A percentile compares a stretch with the other conserved stretches of the same genome.
Evolutionary conservation across 2,329 filamentous ascomycete genomes (phyloP).

Genomic region (Berkeleyomyces basicola): DNA sequence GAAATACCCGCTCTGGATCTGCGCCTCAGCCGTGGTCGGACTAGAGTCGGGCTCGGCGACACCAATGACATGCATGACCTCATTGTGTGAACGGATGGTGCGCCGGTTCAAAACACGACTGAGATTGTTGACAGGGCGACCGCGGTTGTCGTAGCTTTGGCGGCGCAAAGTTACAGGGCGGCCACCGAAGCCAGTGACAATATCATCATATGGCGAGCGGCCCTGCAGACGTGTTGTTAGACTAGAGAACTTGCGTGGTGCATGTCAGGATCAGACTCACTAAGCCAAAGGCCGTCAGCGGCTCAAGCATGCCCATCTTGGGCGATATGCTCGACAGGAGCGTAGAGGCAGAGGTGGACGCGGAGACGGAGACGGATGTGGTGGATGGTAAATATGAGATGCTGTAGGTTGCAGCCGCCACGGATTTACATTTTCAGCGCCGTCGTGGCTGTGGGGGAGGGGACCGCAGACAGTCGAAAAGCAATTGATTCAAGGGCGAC

Average conservation of each 20-base stretch:
- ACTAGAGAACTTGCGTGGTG: not conserved
- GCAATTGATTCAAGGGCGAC: too few relatives aligned
- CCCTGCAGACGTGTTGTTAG: conserved; percentile 25
- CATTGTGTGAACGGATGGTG: conserved; percentile 43
- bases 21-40: conserved; percentile 23
- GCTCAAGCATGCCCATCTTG: conserved; percentile 37
- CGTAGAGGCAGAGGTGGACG: not conserved
- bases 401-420: not conserved
- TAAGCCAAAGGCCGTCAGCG: conserved; percentile 39
- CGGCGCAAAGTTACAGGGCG: conserved; percentile 24
- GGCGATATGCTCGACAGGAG: not conserved
- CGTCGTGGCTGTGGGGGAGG: not conserved
- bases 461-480: not conserved
- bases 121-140: conserved; percentile 37
- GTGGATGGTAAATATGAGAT: not conserved
- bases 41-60: conserved; percentile 41
- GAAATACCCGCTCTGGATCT: conserved; percentile 24
- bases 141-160: conserved; percentile 38
- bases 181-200: conserved; percentile 33
- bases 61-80: conserved; percentile 46
- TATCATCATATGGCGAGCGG: conserved; percentile 43
- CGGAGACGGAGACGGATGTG: not conserved
- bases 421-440: not conserved
- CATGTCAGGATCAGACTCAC: conserved; percentile 22
- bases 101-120: conserved; percentile 39